These are phyloP conservation scores for Sphenostylis stenocarpa DNA, from an alignment of 306 rosid genomes.

Conservation along the genomic window DNA sequence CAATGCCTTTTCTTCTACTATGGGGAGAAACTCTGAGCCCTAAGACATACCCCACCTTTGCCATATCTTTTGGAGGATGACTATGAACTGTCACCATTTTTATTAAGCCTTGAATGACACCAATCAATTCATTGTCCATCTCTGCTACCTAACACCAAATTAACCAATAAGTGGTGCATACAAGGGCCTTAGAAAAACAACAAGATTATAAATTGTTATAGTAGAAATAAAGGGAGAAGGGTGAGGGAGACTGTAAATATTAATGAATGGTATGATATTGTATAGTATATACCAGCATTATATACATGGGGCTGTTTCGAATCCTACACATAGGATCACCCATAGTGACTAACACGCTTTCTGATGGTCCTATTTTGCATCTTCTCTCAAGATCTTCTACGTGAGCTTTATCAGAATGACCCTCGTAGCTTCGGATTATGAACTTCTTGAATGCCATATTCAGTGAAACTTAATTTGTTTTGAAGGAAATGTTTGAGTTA, in stretches of 20 bases:
- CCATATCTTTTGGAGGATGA: slow-evolving; percentile 39
- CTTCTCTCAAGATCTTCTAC: slow-evolving; percentile 71
- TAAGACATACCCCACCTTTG: slow-evolving; percentile 68
- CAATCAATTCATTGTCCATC: slow-evolving; percentile 63
- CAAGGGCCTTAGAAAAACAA: neutral
- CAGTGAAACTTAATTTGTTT: neutral
- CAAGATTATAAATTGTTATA: neutral
- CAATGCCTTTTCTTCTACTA: slow-evolving; percentile 60
- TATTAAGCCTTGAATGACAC: slow-evolving; percentile 76
- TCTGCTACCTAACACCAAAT: slow-evolving; percentile 61
- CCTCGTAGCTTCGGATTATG: slow-evolving; percentile 58
- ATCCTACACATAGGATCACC: slow-evolving; percentile 43
- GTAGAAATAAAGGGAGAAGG: neutral
- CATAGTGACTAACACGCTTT: slow-evolving; percentile 56
- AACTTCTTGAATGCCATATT: slow-evolving; percentile 45
- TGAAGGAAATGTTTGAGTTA: neutral
- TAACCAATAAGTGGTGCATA: neutral
- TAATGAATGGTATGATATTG: neutral
- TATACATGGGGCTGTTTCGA: neutral
- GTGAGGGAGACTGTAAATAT: neutral
- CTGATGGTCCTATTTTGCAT: slow-evolving; percentile 71
- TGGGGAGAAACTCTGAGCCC: slow-evolving; percentile 68
- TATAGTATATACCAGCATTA: neutral
- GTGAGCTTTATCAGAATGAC: slow-evolving; percentile 51
- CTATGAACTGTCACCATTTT: slow-evolving; percentile 49